These are phyloP conservation scores for Meira miltonrushii DNA, from an alignment of 1,284 basidiomycete species.

Conservation along the genomic window DNA sequence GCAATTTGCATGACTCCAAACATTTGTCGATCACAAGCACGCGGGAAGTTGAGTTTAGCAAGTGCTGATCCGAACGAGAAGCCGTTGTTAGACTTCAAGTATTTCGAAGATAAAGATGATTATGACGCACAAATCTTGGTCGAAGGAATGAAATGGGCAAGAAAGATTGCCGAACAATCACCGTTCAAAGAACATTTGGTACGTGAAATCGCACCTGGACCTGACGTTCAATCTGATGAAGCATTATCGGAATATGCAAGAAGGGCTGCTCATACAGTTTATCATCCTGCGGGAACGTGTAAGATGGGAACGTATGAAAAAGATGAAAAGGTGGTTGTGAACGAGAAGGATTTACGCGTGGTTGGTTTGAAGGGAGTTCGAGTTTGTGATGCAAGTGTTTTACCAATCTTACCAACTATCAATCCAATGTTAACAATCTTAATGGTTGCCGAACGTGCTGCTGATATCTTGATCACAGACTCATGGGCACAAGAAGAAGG, in stretches of 20 bases:
- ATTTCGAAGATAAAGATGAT: slow-evolving; percentile 56
- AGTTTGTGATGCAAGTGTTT: slow-evolving; percentile 48
- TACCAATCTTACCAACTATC: slow-evolving; percentile 50
- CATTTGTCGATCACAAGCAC: slow-evolving; percentile 54
- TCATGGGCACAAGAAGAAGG: slow-evolving; percentile 32
- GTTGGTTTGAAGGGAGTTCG: slow-evolving; percentile 44
- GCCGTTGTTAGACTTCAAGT: slow-evolving; percentile 58
- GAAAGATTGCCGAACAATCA: slow-evolving; percentile 55
- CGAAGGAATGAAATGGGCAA: slow-evolving; percentile 59
- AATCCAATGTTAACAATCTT: slow-evolving; percentile 42
- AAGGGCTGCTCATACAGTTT: slow-evolving; percentile 51
- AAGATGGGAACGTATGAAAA: slow-evolving; percentile 47
- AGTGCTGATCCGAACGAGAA: slow-evolving; percentile 55
- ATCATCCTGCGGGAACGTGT: slow-evolving; percentile 52
- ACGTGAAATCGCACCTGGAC: slow-evolving; percentile 54
- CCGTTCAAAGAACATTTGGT: slow-evolving; percentile 55
- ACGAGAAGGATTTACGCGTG: slow-evolving; percentile 43
- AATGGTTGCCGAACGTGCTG: slow-evolving; percentile 49
- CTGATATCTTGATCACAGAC: slow-evolving; percentile 46
- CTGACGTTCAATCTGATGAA: slow-evolving; percentile 46
- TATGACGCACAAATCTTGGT: slow-evolving; percentile 57
- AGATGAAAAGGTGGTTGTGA: slow-evolving; percentile 44
- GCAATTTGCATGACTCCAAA: slow-evolving; percentile 55
- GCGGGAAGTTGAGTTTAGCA: slow-evolving; percentile 51
- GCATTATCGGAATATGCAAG: slow-evolving; percentile 48